Evolutionary conservation across 192 early-diverging fungal species (phyloP).

Genomic region (Coemansia sp.): DNA sequence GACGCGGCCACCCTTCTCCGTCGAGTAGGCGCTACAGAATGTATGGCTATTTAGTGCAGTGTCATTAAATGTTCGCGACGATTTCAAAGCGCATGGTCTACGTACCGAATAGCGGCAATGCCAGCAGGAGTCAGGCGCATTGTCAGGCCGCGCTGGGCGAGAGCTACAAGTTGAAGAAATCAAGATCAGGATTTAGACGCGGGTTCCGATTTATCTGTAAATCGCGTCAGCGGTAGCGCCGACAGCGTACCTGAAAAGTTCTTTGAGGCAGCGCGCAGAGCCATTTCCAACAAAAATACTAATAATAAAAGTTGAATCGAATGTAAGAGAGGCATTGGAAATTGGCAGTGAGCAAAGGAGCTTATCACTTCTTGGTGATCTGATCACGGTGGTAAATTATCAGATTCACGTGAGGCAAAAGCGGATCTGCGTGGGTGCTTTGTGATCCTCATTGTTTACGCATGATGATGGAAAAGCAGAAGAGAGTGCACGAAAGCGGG

Average conservation of each 20-base stretch:
- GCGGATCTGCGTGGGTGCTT: no score
- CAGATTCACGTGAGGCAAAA: no score
- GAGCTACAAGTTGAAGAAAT: constrained; percentile 12
- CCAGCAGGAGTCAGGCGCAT: constrained; percentile 49
- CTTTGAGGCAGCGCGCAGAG: constrained; percentile 43
- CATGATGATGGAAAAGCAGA: no score
- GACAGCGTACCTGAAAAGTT: constrained; percentile 39
- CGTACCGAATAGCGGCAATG: constrained; percentile 35
- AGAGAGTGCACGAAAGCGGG: no score
- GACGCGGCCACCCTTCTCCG: constrained; percentile 25
- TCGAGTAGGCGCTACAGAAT: constrained; percentile 36
- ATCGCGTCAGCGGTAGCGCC: no score
- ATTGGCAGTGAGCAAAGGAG: no score
- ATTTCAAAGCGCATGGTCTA: not conserved
- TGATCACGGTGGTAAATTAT: no score
- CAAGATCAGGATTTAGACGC: not conserved
- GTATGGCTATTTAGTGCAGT: not conserved
- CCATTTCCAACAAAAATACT: constrained; percentile 30
- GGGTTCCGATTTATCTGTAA: no score
- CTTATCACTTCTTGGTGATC: no score
- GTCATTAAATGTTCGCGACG: not conserved
- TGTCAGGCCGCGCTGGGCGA: constrained; percentile 48
- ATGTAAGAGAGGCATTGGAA: not conserved
- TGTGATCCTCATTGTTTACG: no score
- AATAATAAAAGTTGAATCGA: not conserved